Evolutionary conservation across 257 asterid genomes (phyloP).

Genomic region (Scutellaria galericulata): DNA sequence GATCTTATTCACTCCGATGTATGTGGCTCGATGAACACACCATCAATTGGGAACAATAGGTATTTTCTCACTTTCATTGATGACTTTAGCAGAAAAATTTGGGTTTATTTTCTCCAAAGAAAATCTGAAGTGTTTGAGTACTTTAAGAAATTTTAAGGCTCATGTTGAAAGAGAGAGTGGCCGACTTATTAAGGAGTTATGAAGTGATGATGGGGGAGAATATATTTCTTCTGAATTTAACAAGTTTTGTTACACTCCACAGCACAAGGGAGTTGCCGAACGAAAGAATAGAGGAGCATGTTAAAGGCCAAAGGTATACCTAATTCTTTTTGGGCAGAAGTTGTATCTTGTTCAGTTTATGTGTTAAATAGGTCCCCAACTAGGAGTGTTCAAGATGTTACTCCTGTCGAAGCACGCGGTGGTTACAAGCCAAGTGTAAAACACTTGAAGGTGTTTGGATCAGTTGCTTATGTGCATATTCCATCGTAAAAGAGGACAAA

Average conservation of each 20-base stretch:
- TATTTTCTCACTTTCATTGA: conserved; percentile 15
- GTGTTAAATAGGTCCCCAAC: conserved; percentile 30
- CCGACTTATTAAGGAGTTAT: too few species aligned
- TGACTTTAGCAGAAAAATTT: neutral
- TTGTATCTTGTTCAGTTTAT: conserved; percentile 20
- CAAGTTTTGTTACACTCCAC: conserved; percentile 14
- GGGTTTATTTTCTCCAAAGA: neutral
- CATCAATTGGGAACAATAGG: neutral
- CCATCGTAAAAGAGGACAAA: conserved; percentile 28
- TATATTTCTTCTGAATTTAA: neutral
- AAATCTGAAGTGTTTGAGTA: neutral
- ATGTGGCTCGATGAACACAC: too few species aligned
- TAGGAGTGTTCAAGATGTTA: neutral
- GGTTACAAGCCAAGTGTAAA: conserved; percentile 32
- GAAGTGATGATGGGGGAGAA: too few species aligned
- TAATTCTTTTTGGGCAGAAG: neutral
- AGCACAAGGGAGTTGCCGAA: conserved; percentile 1
- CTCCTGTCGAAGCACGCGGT: conserved; percentile 31
- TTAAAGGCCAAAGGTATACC: neutral
- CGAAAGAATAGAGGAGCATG: neutral
- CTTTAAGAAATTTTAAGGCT: neutral
- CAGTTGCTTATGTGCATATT: neutral
- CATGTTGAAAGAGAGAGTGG: too few species aligned
- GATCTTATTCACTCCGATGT: too few species aligned
- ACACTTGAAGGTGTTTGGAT: conserved; percentile 29